Conservation (phyloP, 2,329 filamentous ascomycete genomes). For the Sporothrix schenckii region DNA sequence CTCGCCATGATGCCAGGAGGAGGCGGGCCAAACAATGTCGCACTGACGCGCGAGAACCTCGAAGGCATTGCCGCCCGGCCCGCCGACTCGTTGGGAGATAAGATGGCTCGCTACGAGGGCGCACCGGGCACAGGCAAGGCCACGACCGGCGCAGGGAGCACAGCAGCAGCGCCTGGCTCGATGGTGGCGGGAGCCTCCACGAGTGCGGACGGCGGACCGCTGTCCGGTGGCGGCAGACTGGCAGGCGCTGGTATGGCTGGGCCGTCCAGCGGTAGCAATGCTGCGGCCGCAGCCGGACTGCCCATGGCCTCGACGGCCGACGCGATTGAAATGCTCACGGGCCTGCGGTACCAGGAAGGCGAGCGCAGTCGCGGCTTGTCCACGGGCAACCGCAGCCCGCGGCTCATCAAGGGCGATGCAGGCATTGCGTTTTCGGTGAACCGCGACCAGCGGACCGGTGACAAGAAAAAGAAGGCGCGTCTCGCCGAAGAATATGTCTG, state of each 20-base stretch:
- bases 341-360: constrained; percentile 82
- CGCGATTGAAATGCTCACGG: constrained; percentile 90
- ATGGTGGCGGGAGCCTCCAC: neutral
- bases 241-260: neutral
- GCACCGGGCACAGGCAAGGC: neutral
- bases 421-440: constrained; percentile 84
- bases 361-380: constrained; percentile 87
- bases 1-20: neutral
- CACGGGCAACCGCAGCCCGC: constrained; percentile 79
- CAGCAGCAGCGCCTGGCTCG: neutral
- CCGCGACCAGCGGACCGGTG: constrained; percentile 69
- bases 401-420: constrained; percentile 80
- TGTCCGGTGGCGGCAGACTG: neutral
- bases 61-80: constrained; percentile 69
- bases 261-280: neutral
- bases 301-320: constrained; percentile 68
- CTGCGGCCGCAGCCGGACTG: neutral
- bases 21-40: constrained; percentile 58
- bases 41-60: constrained; percentile 77
- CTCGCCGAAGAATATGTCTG: constrained; percentile 87
- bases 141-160: neutral
- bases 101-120: constrained; percentile 80
- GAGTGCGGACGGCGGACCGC: neutral
- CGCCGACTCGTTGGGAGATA: constrained; percentile 78
- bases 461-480: constrained; percentile 89